Conservation (phyloP, 345 rosid genomes). For the Hypericum androsaemum region DNA sequence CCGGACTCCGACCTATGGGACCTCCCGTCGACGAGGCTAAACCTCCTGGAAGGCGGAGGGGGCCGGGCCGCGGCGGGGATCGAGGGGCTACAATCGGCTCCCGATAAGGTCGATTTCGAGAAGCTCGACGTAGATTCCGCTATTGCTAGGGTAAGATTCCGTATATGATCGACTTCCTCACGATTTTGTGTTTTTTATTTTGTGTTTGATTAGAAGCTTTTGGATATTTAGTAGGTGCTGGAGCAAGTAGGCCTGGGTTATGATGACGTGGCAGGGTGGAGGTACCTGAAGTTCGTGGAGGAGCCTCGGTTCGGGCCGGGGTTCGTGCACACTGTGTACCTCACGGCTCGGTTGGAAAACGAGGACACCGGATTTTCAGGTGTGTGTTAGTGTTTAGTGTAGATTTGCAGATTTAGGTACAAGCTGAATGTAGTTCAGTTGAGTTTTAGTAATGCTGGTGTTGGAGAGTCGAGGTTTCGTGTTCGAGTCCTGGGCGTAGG, state of each 20-base stretch:
- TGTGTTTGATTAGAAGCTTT: constrained; percentile 1
- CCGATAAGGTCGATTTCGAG: constrained; percentile 26
- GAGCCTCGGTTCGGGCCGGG: constrained; percentile 86
- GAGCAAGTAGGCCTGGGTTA: constrained; percentile 36
- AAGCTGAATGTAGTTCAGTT: too few species aligned
- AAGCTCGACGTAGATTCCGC: constrained; percentile 37
- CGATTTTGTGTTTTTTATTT: neutral
- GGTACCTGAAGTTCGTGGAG: constrained; percentile 39
- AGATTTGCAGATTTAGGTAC: too few species aligned
- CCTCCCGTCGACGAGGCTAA: constrained; percentile 48
- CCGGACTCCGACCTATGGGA: constrained; percentile 82
- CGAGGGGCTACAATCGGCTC: constrained; percentile 22
- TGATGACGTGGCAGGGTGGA: constrained; percentile 51
- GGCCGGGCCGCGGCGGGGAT: constrained; percentile 17
- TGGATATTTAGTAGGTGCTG: constrained; percentile 33
- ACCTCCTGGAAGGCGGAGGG: too few species aligned
- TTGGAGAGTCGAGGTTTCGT: too few species aligned
- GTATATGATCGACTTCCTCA: neutral
- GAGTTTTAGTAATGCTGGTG: too few species aligned
- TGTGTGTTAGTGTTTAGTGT: constrained; percentile 6
- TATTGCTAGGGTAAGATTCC: constrained; percentile 32
- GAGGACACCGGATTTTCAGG: constrained; percentile 33
- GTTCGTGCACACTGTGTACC: constrained; percentile 35
- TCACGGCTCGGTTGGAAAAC: constrained; percentile 36
- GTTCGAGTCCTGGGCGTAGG: too few species aligned